Percentiles rank a stretch among this genome's conserved stretches.
Evolutionary conservation across 495 filamentous ascomycete species (phyloP).

Genomic region (Darksidea phi): DNA sequence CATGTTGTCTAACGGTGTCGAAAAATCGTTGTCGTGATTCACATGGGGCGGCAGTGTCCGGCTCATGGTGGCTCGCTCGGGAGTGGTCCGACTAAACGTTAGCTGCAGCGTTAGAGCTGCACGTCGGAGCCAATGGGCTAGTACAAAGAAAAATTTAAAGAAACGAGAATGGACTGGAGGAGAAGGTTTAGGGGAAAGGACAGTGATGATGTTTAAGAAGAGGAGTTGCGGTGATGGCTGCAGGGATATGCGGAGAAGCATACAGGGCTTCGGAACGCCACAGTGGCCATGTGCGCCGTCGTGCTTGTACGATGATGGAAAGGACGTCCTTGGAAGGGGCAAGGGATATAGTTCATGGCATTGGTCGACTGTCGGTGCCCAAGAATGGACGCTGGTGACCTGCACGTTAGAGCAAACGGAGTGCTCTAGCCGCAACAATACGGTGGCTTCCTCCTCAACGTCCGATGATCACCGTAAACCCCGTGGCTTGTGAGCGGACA

Average conservation of each 20-base stretch:
- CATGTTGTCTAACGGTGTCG: constrained; percentile 41
- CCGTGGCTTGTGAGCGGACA: neutral
- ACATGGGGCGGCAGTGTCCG: constrained; percentile 11
- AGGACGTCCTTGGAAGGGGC: neutral
- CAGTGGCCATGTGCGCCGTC: constrained; percentile 8
- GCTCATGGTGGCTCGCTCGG: constrained; percentile 17
- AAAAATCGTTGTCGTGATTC: constrained; percentile 8
- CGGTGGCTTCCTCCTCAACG: constrained; percentile 2
- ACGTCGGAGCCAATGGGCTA: constrained; percentile 1
- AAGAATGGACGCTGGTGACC: too few relatives aligned
- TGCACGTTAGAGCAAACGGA: too few relatives aligned
- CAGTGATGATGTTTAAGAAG: neutral
- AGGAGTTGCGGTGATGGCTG: too few relatives aligned
- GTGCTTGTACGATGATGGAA: neutral
- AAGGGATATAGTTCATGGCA: neutral
- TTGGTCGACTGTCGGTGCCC: neutral
- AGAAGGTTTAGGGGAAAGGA: neutral
- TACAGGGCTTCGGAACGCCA: constrained; percentile 1
- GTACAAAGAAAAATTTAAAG: neutral
- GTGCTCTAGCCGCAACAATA: neutral
- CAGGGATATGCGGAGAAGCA: too few relatives aligned
- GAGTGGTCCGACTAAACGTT: constrained; percentile 9
- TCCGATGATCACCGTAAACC: constrained; percentile 27
- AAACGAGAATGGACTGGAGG: neutral
- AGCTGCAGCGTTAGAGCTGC: constrained; percentile 25